A percentile compares a stretch with the other conserved stretches of the same genome.
Evolutionary conservation across 495 filamentous ascomycete genomes (phyloP).

Genomic region (Neurospora sp.): DNA sequence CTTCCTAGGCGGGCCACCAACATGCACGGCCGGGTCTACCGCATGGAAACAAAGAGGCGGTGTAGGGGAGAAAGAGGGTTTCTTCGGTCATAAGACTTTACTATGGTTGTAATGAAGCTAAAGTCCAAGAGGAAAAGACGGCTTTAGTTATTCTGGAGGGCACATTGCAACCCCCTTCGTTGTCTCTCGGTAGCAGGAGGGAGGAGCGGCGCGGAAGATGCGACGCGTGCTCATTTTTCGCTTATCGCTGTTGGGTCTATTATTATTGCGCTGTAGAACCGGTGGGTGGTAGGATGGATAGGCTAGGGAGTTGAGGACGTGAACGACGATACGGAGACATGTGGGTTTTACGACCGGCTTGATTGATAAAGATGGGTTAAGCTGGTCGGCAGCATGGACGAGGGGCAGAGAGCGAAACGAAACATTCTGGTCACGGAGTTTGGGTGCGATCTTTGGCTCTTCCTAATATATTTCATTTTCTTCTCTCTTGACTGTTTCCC

Average conservation of each 20-base stretch:
- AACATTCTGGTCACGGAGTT: conserved; percentile 1
- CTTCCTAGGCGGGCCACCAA: not conserved
- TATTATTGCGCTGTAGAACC: not conserved
- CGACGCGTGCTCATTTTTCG: not conserved
- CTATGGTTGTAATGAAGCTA: not conserved
- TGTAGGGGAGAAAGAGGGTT: not conserved
- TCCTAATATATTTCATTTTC: conserved; percentile 1
- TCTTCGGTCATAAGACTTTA: not conserved
- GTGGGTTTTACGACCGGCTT: not conserved
- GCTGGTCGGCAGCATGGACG: not conserved
- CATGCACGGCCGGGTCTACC: not conserved
- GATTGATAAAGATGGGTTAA: not conserved
- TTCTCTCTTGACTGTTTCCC: not conserved
- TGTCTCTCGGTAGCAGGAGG: not conserved
- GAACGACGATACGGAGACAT: not conserved
- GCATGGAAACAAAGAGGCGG: not conserved
- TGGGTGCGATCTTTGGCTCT: not conserved
- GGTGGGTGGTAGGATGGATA: not conserved
- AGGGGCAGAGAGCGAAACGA: not conserved
- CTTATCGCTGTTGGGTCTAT: not conserved
- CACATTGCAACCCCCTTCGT: not conserved
- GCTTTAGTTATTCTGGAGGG: not conserved
- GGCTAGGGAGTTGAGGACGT: not conserved
- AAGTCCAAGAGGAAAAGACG: not conserved
- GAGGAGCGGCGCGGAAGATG: not conserved